Evolutionary conservation across 2,329 filamentous ascomycete species (phyloP).

Genomic region (Calonectria crousiana): DNA sequence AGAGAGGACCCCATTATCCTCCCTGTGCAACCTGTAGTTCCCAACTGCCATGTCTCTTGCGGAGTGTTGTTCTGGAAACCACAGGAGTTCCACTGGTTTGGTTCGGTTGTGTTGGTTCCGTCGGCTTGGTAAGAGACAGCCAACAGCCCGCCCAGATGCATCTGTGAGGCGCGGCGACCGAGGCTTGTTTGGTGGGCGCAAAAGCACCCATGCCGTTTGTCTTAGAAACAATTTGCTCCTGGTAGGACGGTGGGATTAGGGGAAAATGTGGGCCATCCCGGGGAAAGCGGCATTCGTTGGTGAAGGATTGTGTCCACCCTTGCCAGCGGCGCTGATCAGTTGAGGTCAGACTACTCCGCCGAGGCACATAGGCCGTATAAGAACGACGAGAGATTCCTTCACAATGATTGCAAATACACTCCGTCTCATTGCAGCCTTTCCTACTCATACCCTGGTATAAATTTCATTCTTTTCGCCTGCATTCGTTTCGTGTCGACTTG

Average conservation of each 20-base stretch:
- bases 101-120: neutral
- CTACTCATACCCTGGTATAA: neutral
- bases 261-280: conserved; percentile 11
- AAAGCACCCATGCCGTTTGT: neutral
- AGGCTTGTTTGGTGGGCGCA: neutral
- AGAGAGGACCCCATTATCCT: neutral
- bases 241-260: neutral
- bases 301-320: neutral
- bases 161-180: neutral
- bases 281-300: conserved; percentile 1
- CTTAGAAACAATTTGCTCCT: neutral
- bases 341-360: neutral
- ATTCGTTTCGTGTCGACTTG: neutral
- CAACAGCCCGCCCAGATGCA: neutral
- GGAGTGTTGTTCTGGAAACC: neutral
- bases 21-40: neutral
- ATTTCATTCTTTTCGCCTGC: neutral
- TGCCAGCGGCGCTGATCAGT: neutral
- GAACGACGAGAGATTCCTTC: neutral
- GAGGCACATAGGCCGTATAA: neutral
- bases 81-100: neutral
- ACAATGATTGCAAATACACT: conserved; percentile 3
- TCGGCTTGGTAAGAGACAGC: neutral
- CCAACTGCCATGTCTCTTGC: neutral
- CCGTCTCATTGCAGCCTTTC: neutral